Base-by-base conservation (phyloP, 2,329 filamentous ascomycete genomes). In the Scytalidium sp. region DNA sequence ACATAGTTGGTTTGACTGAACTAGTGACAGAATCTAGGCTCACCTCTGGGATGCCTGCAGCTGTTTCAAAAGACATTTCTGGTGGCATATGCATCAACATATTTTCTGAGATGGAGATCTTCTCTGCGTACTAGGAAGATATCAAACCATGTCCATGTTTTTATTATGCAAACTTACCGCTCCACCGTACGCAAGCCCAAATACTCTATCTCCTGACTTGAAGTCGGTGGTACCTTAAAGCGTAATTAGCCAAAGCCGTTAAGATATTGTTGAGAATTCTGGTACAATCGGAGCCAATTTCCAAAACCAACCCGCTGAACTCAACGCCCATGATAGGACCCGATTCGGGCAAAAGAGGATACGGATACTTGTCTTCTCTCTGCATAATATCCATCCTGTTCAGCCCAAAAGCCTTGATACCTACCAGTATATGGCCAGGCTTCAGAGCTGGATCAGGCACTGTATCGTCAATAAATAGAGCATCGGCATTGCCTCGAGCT, bases 111-210 rank as follows among this genome's bases (percentile, higher is more conserved):
- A 90, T 87, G 43, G 83, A 81, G 59, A 96, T 82, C 71, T 87
- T 93, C 73, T 96, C 88, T 22, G 91, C 91, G 67, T 96, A 96
- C 0, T 36, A n/a, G 32, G 4, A 36, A n/a, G 17, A n/a, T 36
- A 15, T 36, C 17, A 36, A n/a, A 15, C 17, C 7, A 27, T 13
- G 25, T 7, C 25, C 25, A 27, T 27, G 25, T 7, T 27, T 27
- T 7, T 7, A 27, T 7, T 27, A 27, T 27, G 13, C 13, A 36
- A 36, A n/a, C 32, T 36, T 36, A 36, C 32, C 13, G 91, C 91
- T 49, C 87, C 92, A 55, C 93, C 91, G 70, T 96, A 96, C 3
- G 90, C 88, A 13, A 97, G 76, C 0, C 93, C 92, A 65, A 97
- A 93, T 20, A 47, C 45, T 15, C 36, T 19, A 27, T 47, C 45